Evolutionary conservation across 805 yeast genomes (phyloP).

Genomic region (Ogataea henricii): DNA sequence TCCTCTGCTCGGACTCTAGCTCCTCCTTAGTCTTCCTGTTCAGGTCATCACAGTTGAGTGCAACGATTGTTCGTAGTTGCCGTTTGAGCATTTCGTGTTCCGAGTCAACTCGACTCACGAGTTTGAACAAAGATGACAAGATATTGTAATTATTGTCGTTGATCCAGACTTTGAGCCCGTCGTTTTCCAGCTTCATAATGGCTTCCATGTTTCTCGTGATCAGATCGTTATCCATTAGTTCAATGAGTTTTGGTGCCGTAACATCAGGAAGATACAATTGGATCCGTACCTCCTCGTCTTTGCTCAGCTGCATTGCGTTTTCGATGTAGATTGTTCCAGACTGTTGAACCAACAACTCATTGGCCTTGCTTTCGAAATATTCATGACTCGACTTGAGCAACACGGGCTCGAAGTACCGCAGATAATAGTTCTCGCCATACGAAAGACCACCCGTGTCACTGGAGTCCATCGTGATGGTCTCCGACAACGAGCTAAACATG

Average conservation of each 20-base stretch:
- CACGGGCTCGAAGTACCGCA: conserved; percentile 64
- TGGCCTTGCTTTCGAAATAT: conserved; percentile 53
- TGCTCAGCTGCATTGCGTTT: conserved; percentile 52
- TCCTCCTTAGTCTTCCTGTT: conserved; percentile 30
- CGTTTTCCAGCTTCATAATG: conserved; percentile 52
- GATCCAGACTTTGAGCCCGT: conserved; percentile 64
- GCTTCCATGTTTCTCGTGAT: conserved; percentile 56
- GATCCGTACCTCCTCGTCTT: conserved; percentile 62
- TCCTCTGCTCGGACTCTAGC: conserved; percentile 20
- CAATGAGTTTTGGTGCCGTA: conserved; percentile 55
- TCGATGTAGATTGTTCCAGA: conserved; percentile 59
- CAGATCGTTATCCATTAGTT: conserved; percentile 59
- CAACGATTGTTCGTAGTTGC: conserved; percentile 48
- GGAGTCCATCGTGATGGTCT: conserved; percentile 26
- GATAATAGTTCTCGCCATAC: conserved; percentile 63
- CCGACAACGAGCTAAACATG: conserved; percentile 71
- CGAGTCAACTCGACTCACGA: conserved; percentile 55
- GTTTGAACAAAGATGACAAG: conserved; percentile 48
- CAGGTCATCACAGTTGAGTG: conserved; percentile 46
- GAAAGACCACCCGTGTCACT: conserved; percentile 20
- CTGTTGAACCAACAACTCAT: conserved; percentile 42
- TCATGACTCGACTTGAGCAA: conserved; percentile 55
- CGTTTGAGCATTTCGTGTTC: conserved; percentile 51
- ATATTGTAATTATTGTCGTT: conserved; percentile 45
- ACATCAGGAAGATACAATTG: conserved; percentile 53